Percentiles rank a stretch among this genome's conserved stretches.
phyloP scores from a whole-genome alignment of 148 eudicot genomes.

The Cornus florida region DNA sequence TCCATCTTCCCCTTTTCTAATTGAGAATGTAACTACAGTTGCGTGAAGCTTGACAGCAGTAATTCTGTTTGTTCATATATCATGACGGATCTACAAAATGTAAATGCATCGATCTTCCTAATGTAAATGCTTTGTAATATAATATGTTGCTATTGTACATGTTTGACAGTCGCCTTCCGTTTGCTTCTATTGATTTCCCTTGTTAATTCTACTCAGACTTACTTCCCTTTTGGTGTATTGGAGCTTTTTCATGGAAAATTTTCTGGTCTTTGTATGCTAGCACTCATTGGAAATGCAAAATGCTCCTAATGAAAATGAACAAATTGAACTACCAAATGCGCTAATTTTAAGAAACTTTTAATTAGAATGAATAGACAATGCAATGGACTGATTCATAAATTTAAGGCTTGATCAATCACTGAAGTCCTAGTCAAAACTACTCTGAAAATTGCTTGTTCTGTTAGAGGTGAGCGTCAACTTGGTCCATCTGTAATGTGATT shows the following conservation, averaged over 20 bases:
- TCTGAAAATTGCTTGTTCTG: too few species aligned
- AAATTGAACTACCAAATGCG: too few species aligned
- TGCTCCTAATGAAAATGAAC: too few species aligned
- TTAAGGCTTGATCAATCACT: too few species aligned
- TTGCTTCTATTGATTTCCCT: background rate
- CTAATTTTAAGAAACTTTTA: too few species aligned
- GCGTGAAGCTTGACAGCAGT: background rate
- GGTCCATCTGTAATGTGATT: background rate
- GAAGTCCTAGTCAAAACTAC: background rate
- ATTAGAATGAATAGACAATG: too few species aligned
- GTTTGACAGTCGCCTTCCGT: background rate
- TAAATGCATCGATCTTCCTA: background rate
- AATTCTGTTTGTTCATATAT: background rate
- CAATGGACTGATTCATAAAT: too few species aligned
- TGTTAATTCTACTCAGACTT: background rate
- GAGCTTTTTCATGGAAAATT: too few species aligned
- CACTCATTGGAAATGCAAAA: too few species aligned
- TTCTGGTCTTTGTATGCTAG: too few species aligned
- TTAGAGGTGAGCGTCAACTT: too few species aligned
- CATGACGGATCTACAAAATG: background rate
- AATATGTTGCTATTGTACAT: background rate
- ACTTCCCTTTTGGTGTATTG: background rate
- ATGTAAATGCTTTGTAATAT: slow-evolving; percentile 1
- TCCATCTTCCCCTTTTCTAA: background rate
- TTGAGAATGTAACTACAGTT: background rate